Evolutionary conservation across 2,329 filamentous ascomycete genomes (phyloP).

Genomic region (Xylariaceae sp.): DNA sequence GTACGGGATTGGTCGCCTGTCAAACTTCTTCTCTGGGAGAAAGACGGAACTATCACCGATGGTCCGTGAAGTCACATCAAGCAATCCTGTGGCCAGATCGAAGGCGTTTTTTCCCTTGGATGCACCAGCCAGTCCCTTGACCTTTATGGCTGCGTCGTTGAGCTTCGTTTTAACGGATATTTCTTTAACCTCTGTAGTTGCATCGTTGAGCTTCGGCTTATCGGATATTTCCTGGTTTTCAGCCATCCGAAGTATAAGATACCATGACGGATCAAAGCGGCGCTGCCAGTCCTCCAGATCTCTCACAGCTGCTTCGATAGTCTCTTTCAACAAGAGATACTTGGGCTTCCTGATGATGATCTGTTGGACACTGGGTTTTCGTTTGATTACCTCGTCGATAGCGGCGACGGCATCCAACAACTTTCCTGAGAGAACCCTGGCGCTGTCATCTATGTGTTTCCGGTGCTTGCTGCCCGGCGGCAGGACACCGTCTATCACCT

Average conservation of each 20-base stretch:
- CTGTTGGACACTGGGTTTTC: neutral
- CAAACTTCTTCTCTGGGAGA: neutral
- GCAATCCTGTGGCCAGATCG: neutral
- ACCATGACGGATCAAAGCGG: constrained; percentile 9
- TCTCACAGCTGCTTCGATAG: neutral
- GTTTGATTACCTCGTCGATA: constrained; percentile 9
- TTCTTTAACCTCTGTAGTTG: no score
- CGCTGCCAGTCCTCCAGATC: constrained; percentile 7
- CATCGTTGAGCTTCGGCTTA: no score
- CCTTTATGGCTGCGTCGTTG: no score
- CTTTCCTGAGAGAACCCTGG: constrained; percentile 1
- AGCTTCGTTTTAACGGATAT: no score
- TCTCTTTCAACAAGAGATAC: no score
- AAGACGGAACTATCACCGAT: neutral
- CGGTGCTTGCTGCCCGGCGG: neutral
- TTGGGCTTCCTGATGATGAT: no score
- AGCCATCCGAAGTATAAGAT: neutral
- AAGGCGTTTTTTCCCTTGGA: constrained; percentile 1
- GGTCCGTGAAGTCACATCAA: neutral
- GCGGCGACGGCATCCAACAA: neutral
- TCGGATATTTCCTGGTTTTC: neutral
- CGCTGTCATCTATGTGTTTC: constrained; percentile 1
- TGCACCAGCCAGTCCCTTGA: neutral
- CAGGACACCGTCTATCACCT: constrained; percentile 1
- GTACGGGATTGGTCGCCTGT: neutral